phyloP scores from a whole-genome alignment of 345 rosid species.

The Gynandropsis gynandra region DNA sequence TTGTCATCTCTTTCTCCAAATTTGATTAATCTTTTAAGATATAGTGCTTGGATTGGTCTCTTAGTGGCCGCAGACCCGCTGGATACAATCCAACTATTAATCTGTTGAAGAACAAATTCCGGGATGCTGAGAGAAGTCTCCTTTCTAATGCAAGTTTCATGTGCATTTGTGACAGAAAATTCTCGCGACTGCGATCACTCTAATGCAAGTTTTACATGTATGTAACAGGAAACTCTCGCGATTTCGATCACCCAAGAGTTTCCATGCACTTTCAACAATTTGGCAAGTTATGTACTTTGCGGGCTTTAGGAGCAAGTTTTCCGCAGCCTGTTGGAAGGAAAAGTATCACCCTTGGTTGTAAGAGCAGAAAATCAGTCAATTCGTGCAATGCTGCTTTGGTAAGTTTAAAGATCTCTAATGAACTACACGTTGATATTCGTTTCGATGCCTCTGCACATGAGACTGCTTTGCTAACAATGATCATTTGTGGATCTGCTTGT shows the following conservation, averaged over 20 bases:
- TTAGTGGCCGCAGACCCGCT: too few species aligned
- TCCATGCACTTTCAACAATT: slow-evolving; percentile 18
- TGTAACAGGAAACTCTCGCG: slow-evolving; percentile 14
- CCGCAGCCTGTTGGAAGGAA: slow-evolving; percentile 17
- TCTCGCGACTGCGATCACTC: slow-evolving; percentile 8
- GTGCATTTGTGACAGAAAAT: slow-evolving; percentile 11
- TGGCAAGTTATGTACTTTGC: slow-evolving; percentile 6
- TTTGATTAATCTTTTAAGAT: slow-evolving; percentile 1
- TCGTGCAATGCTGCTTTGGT: slow-evolving; percentile 37
- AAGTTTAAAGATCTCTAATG: slow-evolving; percentile 12
- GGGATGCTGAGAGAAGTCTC: neutral
- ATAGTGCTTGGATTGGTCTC: too few species aligned
- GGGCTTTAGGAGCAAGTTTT: slow-evolving; percentile 19
- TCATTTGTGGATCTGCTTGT: neutral
- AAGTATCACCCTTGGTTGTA: slow-evolving; percentile 12
- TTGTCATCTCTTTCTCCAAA: neutral
- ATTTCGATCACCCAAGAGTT: slow-evolving; percentile 12
- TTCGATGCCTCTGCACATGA: neutral
- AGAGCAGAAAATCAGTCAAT: slow-evolving; percentile 23
- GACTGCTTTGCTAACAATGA: neutral
- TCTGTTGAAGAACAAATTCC: neutral
- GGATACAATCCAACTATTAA: neutral
- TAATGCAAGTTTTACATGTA: neutral
- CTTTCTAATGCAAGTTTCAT: neutral
- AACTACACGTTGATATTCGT: neutral